phyloP scores from a whole-genome alignment of 441 rosid species.

The Mallotus japonicus region DNA sequence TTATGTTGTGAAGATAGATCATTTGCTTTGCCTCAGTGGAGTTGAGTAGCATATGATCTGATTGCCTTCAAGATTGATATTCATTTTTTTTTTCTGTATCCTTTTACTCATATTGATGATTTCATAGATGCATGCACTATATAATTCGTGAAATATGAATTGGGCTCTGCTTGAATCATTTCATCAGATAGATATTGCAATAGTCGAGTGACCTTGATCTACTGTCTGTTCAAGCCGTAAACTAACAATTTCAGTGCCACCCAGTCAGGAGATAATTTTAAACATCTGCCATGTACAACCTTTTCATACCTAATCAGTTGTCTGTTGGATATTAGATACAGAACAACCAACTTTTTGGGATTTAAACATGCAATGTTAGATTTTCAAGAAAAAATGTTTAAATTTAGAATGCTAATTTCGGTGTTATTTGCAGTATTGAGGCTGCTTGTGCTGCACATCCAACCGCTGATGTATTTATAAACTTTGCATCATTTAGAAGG shows the following conservation, averaged over 20 bases:
- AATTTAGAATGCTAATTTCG: conserved; percentile 17
- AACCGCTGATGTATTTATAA: conserved; percentile 92
- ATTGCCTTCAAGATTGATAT: not conserved
- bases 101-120: not conserved
- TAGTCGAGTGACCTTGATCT: not conserved
- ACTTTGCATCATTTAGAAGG: conserved; percentile 96
- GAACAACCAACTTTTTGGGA: not conserved
- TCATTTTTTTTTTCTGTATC: not conserved
- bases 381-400: not conserved
- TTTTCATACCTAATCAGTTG: not conserved
- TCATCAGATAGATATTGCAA: not conserved
- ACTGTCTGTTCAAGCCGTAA: not conserved
- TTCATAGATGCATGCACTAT: not conserved
- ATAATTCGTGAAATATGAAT: not conserved
- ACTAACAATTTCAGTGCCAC: not conserved
- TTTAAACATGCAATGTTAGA: not conserved
- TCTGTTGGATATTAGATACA: not conserved
- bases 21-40: conserved; percentile 4
- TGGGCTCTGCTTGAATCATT: no score
- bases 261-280: not conserved
- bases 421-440: conserved; percentile 60
- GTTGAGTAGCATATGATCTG: not conserved
- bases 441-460: conserved; percentile 93
- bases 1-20: not conserved
- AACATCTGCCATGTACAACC: not conserved